A percentile compares a stretch with the other conserved stretches of the same genome.
Conservation (phyloP, 2,329 filamentous ascomycete genomes). For the Cytospora paraplurivora region DNA sequence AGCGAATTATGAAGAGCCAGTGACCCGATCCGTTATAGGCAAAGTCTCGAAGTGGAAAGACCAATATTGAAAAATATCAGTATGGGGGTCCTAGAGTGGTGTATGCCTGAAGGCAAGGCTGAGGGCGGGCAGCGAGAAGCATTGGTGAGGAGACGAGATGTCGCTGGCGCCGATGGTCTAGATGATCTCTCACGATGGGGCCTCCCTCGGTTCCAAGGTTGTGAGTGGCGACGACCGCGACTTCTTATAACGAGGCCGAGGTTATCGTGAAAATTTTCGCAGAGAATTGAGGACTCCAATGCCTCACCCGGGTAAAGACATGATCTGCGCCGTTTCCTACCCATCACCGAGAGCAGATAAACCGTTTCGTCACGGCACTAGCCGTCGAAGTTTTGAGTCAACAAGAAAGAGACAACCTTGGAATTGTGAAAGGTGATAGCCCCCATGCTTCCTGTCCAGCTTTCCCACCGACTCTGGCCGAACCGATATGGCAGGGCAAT, state of each 20-base stretch:
- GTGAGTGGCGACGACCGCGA: slow-evolving; percentile 10
- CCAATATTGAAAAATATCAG: slow-evolving; percentile 26
- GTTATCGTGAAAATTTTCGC: slow-evolving; percentile 21
- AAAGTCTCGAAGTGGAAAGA: slow-evolving; percentile 16
- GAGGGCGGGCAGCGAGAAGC: slow-evolving; percentile 22
- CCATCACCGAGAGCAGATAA: neutral
- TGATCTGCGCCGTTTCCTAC: neutral
- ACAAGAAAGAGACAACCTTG: slow-evolving; percentile 1
- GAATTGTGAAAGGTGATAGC: slow-evolving; percentile 6
- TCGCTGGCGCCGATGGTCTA: slow-evolving; percentile 28
- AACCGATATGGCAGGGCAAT: neutral
- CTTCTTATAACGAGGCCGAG: slow-evolving; percentile 25
- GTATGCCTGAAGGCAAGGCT: slow-evolving; percentile 28
- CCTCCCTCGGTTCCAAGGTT: neutral
- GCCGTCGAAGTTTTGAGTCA: slow-evolving; percentile 2
- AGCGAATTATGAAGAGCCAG: slow-evolving; percentile 14
- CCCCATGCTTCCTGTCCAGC: neutral
- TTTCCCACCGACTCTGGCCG: neutral
- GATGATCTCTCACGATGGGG: slow-evolving; percentile 17
- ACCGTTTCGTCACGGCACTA: neutral
- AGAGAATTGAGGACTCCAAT: slow-evolving; percentile 29
- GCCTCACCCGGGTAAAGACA: slow-evolving; percentile 14
- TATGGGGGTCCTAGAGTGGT: slow-evolving; percentile 24
- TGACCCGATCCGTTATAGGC: slow-evolving; percentile 5
- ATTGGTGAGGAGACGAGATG: slow-evolving; percentile 15